These are phyloP conservation scores for Sisymbrium irio DNA, from an alignment of 345 rosid genomes.

Conservation along the genomic window DNA sequence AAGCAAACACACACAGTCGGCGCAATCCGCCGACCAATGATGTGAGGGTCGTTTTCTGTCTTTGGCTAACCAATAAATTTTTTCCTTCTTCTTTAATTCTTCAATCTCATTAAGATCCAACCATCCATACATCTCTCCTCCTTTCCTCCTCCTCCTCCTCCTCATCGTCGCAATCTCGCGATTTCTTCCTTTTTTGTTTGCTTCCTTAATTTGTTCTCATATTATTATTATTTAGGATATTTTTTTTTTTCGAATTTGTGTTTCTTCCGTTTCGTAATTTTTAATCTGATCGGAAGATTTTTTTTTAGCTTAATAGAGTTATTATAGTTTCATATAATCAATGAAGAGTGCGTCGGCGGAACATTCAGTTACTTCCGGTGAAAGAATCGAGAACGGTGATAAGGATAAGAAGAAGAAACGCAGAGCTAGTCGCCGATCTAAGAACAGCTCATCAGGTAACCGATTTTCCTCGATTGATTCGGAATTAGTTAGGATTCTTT, in stretches of 20 bases:
- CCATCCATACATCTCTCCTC: too few species aligned
- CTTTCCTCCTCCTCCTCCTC: neutral
- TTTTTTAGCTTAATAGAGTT: constrained; percentile 22
- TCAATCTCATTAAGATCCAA: neutral
- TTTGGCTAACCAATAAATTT: neutral
- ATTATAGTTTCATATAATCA: too few species aligned
- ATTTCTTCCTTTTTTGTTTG: neutral
- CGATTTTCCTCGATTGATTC: neutral
- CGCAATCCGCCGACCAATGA: constrained; percentile 36
- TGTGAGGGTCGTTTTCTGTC: constrained; percentile 23
- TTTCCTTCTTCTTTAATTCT: neutral
- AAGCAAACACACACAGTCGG: constrained; percentile 20
- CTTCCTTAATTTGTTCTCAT: neutral
- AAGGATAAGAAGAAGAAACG: constrained; percentile 72
- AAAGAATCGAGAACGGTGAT: constrained; percentile 54
- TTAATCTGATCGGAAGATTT: constrained; percentile 56
- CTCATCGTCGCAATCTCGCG: neutral
- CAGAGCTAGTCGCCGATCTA: constrained; percentile 66
- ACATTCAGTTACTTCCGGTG: constrained; percentile 39
- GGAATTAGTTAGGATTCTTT: neutral
- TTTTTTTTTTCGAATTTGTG: neutral
- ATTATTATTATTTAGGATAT: neutral
- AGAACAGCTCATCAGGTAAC: constrained; percentile 46
- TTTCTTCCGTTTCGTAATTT: constrained; percentile 43
- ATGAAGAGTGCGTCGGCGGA: constrained; percentile 40